Base-by-base conservation (phyloP, 805 yeast genomes). In the Blastobotrys mokoenaii region DNA sequence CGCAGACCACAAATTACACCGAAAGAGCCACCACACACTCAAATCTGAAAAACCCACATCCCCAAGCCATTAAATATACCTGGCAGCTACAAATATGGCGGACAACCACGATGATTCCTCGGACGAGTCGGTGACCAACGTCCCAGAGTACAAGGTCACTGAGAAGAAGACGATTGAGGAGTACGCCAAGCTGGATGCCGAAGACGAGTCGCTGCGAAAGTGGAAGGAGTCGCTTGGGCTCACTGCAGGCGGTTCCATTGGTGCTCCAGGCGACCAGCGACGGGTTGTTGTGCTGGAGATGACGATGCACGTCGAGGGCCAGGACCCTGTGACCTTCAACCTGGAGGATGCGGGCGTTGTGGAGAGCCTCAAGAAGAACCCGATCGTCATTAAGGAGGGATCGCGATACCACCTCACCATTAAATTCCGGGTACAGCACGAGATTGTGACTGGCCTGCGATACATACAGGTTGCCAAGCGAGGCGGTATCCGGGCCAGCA, bases 181-280 rank as follows among this genome's bases (percentile, higher is more conserved):
- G 61, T 88, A 88, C 64, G 77, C 81, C 45, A 74, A 80, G 46
- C 66, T 88, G 53, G 97, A 88, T 60, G 90, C 90, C 10, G 84
- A 87, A 55, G 97, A 88, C 62, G 96, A 86, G 64, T 82, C 94
- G 14, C 71, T 88, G 51, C 84, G 82, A 50, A 85, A 84, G 64
- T 88, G 97, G 97, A 89, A 89, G 64, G 84, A 80, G 46, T 84
- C 95, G 1, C 68, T 88, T 29, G 97, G 97, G 0, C 68, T 88
- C n/a, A 36, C 49, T 9, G 65, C 79, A 42, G 80, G 79, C 48
- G 65, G 62, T 79, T 51, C 89, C 84, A 11, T 79, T 79, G 63
- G 61, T 22, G 79, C 73, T 43, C 74, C 84, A 3, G 84, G 81
- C 25, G 95, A 86, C 61, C 71, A 70, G 41, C 74, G 96, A 46